Evolutionary conservation across 2,329 filamentous ascomycete species (phyloP).

Genomic region (Lasiodiplodia gonubiensis): DNA sequence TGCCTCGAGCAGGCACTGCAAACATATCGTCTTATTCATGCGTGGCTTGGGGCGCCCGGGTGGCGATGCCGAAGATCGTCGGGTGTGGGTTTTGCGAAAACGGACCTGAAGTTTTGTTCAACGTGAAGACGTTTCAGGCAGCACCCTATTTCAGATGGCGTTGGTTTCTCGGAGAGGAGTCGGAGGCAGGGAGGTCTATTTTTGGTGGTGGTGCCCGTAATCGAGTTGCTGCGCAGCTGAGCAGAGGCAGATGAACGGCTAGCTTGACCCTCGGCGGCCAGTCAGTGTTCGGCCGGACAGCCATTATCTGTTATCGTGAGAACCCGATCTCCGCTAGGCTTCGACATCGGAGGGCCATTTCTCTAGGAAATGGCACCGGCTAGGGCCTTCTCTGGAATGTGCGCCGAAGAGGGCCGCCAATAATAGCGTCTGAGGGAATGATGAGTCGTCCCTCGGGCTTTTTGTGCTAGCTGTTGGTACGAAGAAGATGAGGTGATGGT

Average conservation of each 20-base stretch:
- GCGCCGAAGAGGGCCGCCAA: neutral
- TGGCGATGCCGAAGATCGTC: neutral
- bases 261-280: neutral
- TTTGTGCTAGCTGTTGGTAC: constrained; percentile 20
- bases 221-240: neutral
- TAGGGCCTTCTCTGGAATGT: neutral
- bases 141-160: neutral
- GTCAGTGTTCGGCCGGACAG: neutral
- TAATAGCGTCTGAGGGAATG: neutral
- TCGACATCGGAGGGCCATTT: neutral
- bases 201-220: neutral
- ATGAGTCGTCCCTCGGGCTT: neutral
- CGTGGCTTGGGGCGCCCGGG: neutral
- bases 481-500: constrained; percentile 24
- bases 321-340: neutral
- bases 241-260: neutral
- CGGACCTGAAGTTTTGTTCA: neutral
- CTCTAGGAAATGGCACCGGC: neutral
- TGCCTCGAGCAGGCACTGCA: neutral
- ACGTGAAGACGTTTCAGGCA: neutral
- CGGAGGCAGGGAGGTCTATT: neutral
- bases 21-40: neutral
- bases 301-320: constrained; percentile 3
- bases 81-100: neutral
- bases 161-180: neutral